Conservation (phyloP, 2,329 filamentous ascomycete species). For the Aureobasidium namibiae region DNA sequence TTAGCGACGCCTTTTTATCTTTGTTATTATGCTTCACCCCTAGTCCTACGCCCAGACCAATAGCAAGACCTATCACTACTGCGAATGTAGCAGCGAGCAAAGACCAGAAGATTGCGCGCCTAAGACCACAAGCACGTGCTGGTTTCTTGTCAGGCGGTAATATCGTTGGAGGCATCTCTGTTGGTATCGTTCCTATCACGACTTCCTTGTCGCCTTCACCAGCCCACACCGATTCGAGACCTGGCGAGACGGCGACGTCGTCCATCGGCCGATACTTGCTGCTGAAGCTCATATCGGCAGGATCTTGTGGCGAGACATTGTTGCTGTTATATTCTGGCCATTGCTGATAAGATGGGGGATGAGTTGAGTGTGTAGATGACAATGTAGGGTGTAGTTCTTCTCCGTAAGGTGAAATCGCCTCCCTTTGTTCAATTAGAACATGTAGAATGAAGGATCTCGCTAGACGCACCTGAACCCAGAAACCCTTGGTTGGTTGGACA, state of each 20-base stretch:
- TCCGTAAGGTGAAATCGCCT: not conserved
- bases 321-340: constrained; percentile 16
- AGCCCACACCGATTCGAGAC: constrained; percentile 21
- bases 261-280: constrained; percentile 17
- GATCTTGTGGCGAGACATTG: not conserved
- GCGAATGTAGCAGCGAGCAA: constrained; percentile 21
- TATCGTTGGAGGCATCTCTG: not conserved
- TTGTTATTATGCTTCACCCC: constrained; percentile 24
- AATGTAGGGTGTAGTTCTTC: not conserved
- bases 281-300: constrained; percentile 14
- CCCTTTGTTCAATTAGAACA: not conserved
- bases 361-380: not conserved
- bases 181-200: constrained; percentile 8
- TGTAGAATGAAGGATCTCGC: not conserved
- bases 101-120: constrained; percentile 16
- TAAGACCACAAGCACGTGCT: constrained; percentile 19
- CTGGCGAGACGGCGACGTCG: constrained; percentile 18
- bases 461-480: constrained; percentile 9
- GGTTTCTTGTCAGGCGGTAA: constrained; percentile 10
- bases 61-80: constrained; percentile 26
- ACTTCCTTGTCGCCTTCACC: constrained; percentile 26
- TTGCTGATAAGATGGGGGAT: constrained; percentile 21
- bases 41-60: constrained; percentile 31
- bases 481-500: constrained; percentile 7
- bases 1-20: constrained; percentile 17